These are phyloP conservation scores for Capsicum baccatum DNA, from an alignment of 257 asterid genomes.

Conservation along the genomic window DNA sequence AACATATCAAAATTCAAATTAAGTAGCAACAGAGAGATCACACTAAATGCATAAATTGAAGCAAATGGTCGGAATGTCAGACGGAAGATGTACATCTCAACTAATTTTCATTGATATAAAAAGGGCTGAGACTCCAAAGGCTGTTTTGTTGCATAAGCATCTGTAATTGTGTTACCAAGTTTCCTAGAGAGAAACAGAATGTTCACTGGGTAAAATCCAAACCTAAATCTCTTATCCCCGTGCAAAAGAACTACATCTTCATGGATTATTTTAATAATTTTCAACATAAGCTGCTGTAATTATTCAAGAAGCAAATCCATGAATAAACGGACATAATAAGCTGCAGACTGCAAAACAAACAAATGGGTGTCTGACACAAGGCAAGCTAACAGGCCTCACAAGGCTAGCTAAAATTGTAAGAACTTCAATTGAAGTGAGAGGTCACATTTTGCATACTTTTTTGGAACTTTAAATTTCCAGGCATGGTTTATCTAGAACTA, in stretches of 20 bases:
- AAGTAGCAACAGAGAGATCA: constrained; percentile 1
- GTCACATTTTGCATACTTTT: constrained; percentile 12
- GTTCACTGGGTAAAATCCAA: constrained; percentile 20
- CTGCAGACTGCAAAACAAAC: constrained; percentile 18
- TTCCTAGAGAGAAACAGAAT: not conserved
- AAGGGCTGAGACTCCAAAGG: constrained; percentile 10
- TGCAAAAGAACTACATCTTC: constrained; percentile 20
- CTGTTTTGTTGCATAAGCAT: not conserved
- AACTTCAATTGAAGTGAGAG: not conserved
- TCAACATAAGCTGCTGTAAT: constrained; percentile 11
- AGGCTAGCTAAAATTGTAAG: not conserved
- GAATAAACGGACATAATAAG: not conserved
- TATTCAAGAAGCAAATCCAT: not conserved
- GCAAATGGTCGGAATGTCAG: not conserved
- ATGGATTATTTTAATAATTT: not conserved
- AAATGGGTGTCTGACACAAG: constrained; percentile 8
- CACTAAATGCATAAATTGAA: not conserved
- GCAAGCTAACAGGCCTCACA: not conserved
- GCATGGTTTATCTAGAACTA: not conserved
- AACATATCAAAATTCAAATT: constrained; percentile 6
- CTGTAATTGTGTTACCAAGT: not conserved
- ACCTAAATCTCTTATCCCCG: constrained; percentile 6
- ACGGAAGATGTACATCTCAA: constrained; percentile 23
- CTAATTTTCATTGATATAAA: not conserved
- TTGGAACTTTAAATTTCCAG: not conserved